A percentile compares a stretch with the other conserved stretches of the same genome.
These are phyloP conservation scores for Ophiosphaerella narmari DNA, from an alignment of 2,329 filamentous ascomycete genomes.

Conservation along the genomic window DNA sequence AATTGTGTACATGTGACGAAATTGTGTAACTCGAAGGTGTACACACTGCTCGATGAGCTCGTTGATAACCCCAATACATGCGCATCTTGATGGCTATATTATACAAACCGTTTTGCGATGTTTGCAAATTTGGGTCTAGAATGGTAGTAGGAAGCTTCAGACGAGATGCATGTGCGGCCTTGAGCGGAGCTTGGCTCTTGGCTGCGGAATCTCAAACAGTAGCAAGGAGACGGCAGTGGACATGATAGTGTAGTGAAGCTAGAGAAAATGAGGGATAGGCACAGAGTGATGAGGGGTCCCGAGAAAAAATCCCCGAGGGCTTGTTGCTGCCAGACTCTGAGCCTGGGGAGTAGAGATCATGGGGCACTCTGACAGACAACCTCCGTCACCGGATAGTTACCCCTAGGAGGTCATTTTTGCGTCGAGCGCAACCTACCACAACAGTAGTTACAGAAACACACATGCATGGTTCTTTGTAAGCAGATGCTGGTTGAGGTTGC, in stretches of 20 bases:
- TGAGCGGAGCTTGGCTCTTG: background rate
- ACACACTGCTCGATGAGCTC: slow-evolving; percentile 9
- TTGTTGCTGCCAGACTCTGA: no score
- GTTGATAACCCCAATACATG: background rate
- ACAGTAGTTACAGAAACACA: no score
- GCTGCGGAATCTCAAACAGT: background rate
- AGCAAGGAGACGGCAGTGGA: background rate
- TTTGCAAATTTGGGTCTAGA: slow-evolving; percentile 5
- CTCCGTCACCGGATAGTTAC: no score
- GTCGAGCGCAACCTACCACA: no score
- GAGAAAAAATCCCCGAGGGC: no score
- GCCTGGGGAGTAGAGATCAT: no score
- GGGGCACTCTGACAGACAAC: no score
- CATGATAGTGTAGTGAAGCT: background rate
- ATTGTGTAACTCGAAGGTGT: slow-evolving; percentile 1
- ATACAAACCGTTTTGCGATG: slow-evolving; percentile 11
- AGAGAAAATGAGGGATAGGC: no score
- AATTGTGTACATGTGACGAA: background rate
- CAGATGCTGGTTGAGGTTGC: no score
- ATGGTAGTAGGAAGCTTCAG: slow-evolving; percentile 3
- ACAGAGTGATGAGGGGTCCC: no score
- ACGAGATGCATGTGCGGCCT: slow-evolving; percentile 21
- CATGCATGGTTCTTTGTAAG: no score
- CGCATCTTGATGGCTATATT: slow-evolving; percentile 15
- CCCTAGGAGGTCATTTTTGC: no score